A percentile compares a stretch with the other conserved stretches of the same genome.
phyloP scores from a whole-genome alignment of 139 green algal genomes.

The Helicosporidium sp. region DNA sequence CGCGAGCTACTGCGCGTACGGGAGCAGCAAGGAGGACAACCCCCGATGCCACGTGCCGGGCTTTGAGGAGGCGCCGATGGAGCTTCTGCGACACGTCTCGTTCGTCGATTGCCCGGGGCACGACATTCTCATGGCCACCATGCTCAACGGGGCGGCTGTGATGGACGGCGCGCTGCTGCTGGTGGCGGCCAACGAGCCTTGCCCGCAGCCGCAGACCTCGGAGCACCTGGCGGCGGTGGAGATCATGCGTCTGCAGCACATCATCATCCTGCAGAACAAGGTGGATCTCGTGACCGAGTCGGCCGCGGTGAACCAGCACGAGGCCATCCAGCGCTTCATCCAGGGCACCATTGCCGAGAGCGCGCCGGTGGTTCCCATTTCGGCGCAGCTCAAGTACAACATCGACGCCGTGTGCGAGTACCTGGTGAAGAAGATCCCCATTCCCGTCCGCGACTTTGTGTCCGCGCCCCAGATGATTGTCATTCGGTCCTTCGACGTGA shows the following conservation, averaged over 20 bases:
- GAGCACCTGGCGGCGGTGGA: constrained; percentile 95
- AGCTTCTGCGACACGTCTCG: constrained; percentile 86
- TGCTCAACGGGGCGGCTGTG: constrained; percentile 98
- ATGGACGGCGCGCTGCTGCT: constrained; percentile 98
- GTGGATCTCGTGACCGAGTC: constrained; percentile 82
- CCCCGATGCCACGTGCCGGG: constrained; percentile 54
- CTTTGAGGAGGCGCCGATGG: constrained; percentile 63
- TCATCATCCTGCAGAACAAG: constrained; percentile 84
- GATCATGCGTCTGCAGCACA: constrained; percentile 92
- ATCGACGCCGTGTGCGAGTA: constrained; percentile 98
- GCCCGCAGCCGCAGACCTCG: constrained; percentile 91
- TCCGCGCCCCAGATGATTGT: constrained; percentile 97
- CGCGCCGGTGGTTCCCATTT: constrained; percentile 91
- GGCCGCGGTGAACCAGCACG: constrained; percentile 76
- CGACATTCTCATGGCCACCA: constrained; percentile 99
- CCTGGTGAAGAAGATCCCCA: constrained; percentile 81
- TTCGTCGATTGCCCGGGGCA: constrained; percentile 98
- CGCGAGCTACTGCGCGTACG: constrained; percentile 67
- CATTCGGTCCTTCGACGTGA: constrained; percentile 98
- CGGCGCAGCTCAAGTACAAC: constrained; percentile 98
- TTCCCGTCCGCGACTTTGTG: constrained; percentile 79
- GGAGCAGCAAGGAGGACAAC: constrained; percentile 69
- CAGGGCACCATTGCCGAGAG: constrained; percentile 88
- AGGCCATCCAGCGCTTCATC: constrained; percentile 86
- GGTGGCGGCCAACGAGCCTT: constrained; percentile 94